Conservation (phyloP, 2,329 filamentous ascomycete genomes). For the Microdochium nivale region DNA sequence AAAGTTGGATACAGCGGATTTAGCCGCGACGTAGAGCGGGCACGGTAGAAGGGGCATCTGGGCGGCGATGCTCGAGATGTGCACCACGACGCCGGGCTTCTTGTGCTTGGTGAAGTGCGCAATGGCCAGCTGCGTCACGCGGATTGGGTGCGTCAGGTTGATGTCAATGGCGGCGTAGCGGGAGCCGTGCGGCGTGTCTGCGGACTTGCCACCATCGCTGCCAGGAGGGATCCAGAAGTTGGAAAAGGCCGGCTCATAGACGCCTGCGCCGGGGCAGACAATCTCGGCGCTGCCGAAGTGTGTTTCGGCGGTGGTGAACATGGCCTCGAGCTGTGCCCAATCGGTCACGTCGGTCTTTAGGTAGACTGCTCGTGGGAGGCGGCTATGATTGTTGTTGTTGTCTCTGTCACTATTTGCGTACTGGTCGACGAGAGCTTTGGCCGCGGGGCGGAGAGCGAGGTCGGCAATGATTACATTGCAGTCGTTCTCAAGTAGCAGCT, state of each 20-base stretch:
- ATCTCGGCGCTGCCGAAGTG: slow-evolving; percentile 31
- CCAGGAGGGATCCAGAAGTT: slow-evolving; percentile 33
- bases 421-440: slow-evolving; percentile 21
- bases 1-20: slow-evolving; percentile 28
- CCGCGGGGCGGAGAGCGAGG: slow-evolving; percentile 30
- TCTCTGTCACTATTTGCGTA: background rate
- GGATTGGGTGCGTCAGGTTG: slow-evolving; percentile 32
- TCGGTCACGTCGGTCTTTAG: slow-evolving; percentile 33
- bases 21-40: slow-evolving; percentile 30
- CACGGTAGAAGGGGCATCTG: slow-evolving; percentile 22
- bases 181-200: slow-evolving; percentile 20
- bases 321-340: slow-evolving; percentile 26
- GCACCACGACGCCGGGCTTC: slow-evolving; percentile 15
- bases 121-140: slow-evolving; percentile 29
- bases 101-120: slow-evolving; percentile 21
- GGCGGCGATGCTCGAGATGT: slow-evolving; percentile 27
- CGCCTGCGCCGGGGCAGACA: slow-evolving; percentile 35
- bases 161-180: slow-evolving; percentile 28
- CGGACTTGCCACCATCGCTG: slow-evolving; percentile 5
- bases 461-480: slow-evolving; percentile 39
- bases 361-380: slow-evolving; percentile 30
- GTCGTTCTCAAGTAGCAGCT: slow-evolving; percentile 27
- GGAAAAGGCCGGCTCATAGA: slow-evolving; percentile 35
- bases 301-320: slow-evolving; percentile 22
- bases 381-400: background rate